Base-by-base conservation (phyloP, 2,329 filamentous ascomycete genomes). In the Scortechinia acanthostroma region DNA sequence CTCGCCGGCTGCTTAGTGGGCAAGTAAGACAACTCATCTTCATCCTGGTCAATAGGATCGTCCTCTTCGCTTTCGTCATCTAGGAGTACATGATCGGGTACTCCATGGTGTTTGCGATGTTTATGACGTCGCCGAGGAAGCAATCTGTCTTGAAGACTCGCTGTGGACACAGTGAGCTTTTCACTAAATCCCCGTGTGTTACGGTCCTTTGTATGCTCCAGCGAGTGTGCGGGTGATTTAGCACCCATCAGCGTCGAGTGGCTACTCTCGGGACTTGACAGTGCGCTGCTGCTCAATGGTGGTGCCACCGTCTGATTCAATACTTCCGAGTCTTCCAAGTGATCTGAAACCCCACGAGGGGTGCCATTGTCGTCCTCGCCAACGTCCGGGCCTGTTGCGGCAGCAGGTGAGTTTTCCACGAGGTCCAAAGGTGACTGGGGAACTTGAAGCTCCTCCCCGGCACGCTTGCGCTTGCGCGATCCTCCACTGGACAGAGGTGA, bases 381-480 rank as follows among this genome's bases (percentile, higher is more conserved):
- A n/a, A n/a, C n/a, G n/a, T n/a, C n/a, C 15, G 15, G 44, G 33
- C 14, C 20, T n/a, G 17, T 48, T 42, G 17, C 53, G 16, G 44
- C 44, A 44, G 22, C 48, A n/a, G 51, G 49, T 22, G 53, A 50
- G 43, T 53, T 50, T 37, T 52, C 49, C 33, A 53, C 46, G 20
- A 51, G 37, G 42, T 42, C 48, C 17, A 51, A 33, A 16, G 54
- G 49, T n/a, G 55, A 58, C 20, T 52, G 47, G n/a, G 56, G 55
- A 19, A 56, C 57, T 48, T 60, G 54, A 10, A 56, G 48, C 23
- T 58, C 53, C 22, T 52, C 52, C 3, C 48, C 23, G n/a, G 51
- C 50, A 3, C 56, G 53, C 52, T 62, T 66, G 44, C 64, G 60
- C 53, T 67, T 66, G 30, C 60, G 58, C 21, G 60, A 62, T 17